Evolutionary conservation across 1,139 yeast genomes (phyloP).

Genomic region (Candida tropicalis): DNA sequence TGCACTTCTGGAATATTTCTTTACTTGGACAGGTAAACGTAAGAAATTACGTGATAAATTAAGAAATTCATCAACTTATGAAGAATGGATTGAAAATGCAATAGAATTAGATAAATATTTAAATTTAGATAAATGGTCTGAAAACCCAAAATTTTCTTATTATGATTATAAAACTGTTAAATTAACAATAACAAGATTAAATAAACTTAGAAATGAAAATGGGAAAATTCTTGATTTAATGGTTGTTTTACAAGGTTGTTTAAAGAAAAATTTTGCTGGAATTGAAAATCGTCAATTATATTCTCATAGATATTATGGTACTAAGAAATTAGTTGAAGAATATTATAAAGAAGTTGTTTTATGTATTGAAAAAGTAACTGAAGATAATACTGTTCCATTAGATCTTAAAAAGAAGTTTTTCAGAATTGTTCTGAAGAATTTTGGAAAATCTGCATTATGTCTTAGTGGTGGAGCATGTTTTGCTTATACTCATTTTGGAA

Average conservation of each 20-base stretch:
- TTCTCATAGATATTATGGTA: conserved; percentile 76
- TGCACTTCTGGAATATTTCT: conserved; percentile 59
- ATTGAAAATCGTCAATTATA: conserved; percentile 72
- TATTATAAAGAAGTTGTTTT: conserved; percentile 56
- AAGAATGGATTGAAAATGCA: conserved; percentile 68
- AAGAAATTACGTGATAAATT: conserved; percentile 51
- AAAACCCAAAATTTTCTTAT: conserved; percentile 62
- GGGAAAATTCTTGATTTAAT: conserved; percentile 52
- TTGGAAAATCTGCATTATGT: conserved; percentile 74
- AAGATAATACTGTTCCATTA: conserved; percentile 36
- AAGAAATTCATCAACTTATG: conserved; percentile 50
- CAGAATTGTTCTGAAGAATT: conserved; percentile 60
- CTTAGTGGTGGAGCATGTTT: conserved; percentile 82
- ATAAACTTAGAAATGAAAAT: conserved; percentile 32
- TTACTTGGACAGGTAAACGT: conserved; percentile 64
- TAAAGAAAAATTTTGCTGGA: conserved; percentile 77
- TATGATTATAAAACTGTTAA: conserved; percentile 68
- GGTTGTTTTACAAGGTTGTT: conserved; percentile 63
- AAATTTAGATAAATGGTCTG: conserved; percentile 65
- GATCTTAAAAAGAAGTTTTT: conserved; percentile 56
- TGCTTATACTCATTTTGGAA: conserved; percentile 78
- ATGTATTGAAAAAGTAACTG: conserved; percentile 48
- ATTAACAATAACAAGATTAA: conserved; percentile 50
- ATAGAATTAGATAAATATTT: conserved; percentile 56
- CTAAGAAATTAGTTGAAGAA: conserved; percentile 60